These are phyloP conservation scores for Teunomyces pallodes DNA, from an alignment of 805 yeast genomes.

Conservation along the genomic window DNA sequence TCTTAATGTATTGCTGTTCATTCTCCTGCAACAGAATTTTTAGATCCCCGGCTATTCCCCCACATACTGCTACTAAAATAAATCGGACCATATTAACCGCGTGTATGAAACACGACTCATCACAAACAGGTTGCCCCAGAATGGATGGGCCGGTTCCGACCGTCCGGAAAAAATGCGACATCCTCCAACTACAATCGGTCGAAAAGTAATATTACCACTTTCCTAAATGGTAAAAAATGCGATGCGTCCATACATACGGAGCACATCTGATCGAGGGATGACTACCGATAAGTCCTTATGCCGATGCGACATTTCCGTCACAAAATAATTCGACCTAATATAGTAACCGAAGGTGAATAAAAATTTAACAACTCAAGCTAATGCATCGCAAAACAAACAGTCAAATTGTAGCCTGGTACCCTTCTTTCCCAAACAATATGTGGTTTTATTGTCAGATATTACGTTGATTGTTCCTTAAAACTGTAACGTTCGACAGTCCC, in stretches of 20 bases:
- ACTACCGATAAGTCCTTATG: background rate
- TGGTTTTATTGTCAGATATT: background rate
- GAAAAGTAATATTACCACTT: background rate
- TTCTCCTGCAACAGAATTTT: background rate
- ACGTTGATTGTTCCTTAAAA: background rate
- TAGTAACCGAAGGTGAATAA: background rate
- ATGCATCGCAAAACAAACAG: background rate
- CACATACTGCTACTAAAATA: background rate
- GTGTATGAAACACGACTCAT: background rate
- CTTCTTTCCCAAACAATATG: background rate
- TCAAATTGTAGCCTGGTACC: background rate
- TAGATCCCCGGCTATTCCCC: background rate
- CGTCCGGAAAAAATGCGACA: background rate
- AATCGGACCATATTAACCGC: background rate
- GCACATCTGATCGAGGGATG: too few relatives aligned
- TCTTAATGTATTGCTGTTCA: background rate
- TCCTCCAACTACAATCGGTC: background rate
- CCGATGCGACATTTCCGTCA: background rate
- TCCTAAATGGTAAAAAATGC: background rate
- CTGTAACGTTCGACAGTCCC: too few relatives aligned
- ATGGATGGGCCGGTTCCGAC: background rate
- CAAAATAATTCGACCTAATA: background rate
- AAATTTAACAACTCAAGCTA: background rate
- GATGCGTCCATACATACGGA: too few relatives aligned
- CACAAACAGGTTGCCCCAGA: background rate